Conservation (phyloP, 768 basidiomycete species). For the Amanita polypyramis region DNA sequence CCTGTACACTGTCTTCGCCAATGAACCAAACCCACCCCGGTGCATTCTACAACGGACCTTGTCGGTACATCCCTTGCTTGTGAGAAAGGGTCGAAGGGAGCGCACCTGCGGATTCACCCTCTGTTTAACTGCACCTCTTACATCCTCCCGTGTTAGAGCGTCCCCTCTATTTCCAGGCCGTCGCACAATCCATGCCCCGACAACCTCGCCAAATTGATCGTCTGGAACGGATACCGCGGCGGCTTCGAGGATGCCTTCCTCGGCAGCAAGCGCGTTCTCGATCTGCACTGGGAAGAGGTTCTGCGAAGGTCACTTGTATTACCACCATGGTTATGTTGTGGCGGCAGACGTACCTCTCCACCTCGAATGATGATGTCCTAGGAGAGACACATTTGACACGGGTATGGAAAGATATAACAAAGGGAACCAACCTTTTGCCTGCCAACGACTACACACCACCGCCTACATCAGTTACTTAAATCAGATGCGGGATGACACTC, state of each 20-base stretch:
- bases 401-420: background rate
- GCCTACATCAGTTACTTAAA: background rate
- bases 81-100: constrained; percentile 3
- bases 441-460: constrained; percentile 48
- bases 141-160: constrained; percentile 35
- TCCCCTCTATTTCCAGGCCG: constrained; percentile 26
- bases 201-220: constrained; percentile 60
- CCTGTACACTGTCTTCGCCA: constrained; percentile 47
- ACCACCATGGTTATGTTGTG: background rate
- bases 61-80: background rate
- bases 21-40: constrained; percentile 81
- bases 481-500: constrained; percentile 15
- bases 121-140: constrained; percentile 41
- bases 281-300: constrained; percentile 82
- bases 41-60: constrained; percentile 42
- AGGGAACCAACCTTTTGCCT: constrained; percentile 50
- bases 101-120: constrained; percentile 75
- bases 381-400: background rate
- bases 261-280: constrained; percentile 57
- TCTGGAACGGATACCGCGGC: constrained; percentile 69
- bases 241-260: constrained; percentile 54
- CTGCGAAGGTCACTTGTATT: constrained; percentile 19
- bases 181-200: constrained; percentile 69
- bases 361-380: constrained; percentile 82
- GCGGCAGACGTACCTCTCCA: constrained; percentile 55